These are phyloP conservation scores for Quillaja saponaria DNA, from an alignment of 306 rosid species.

Conservation along the genomic window DNA sequence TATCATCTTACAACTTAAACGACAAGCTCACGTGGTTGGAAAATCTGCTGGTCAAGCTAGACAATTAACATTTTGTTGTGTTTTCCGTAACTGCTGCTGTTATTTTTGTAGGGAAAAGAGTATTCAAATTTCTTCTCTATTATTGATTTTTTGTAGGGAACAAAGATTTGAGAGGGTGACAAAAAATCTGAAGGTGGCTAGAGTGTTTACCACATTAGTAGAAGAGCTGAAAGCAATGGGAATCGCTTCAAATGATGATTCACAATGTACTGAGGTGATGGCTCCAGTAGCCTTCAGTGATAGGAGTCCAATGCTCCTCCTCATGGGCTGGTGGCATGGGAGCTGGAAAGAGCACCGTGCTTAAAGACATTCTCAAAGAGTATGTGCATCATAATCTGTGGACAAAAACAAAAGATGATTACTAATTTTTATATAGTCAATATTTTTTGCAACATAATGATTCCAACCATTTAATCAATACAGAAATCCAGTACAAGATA, in stretches of 20 bases:
- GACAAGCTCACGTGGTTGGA: background rate
- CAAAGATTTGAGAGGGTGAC: conserved; percentile 91
- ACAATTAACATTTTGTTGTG: too few relatives aligned
- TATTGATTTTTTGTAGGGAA: conserved; percentile 47
- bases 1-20: too few relatives aligned
- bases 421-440: background rate
- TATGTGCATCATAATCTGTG: conserved; percentile 33
- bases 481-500: background rate
- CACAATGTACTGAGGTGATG: conserved; percentile 94
- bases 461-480: background rate
- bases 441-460: background rate
- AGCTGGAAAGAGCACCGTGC: conserved; percentile 96
- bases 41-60: too few relatives aligned
- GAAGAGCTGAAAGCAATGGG: conserved; percentile 99
- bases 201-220: conserved; percentile 81
- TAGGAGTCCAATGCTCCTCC: conserved; percentile 89
- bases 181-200: conserved; percentile 91
- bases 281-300: conserved; percentile 92
- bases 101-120: background rate
- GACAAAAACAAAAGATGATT: background rate
- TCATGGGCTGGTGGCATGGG: conserved; percentile 99
- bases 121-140: background rate
- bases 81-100: too few relatives aligned
- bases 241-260: conserved; percentile 66
- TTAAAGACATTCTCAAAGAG: conserved; percentile 97